Evolutionary conservation across 1,284 basidiomycete species (phyloP), one percentile per base, ranked within the genome.

Genomic region (Grifola frondosa): DNA sequence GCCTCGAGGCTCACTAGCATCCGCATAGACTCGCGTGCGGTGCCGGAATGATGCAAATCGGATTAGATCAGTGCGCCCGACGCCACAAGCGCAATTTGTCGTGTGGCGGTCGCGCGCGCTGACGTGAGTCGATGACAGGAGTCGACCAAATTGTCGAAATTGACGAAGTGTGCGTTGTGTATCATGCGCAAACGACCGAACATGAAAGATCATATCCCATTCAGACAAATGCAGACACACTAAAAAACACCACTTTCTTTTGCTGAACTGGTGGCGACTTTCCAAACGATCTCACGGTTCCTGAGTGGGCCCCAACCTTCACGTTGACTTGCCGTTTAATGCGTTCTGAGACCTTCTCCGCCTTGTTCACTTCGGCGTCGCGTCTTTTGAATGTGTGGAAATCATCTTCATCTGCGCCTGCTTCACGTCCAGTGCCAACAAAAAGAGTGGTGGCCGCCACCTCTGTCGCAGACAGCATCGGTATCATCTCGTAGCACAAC

Each of bases 391-490:
- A 75, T 6, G 73, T 74, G 64, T 94, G 92, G 67, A 95, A 96
- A 60, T 96, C 92, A 60, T 96, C 93, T 66, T 97, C 93, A 60
- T 96, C 93, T 1, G 92, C 85, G 10, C 91, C 91, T 0, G 77
- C 80, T 30, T 71, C 74, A 28, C 60, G 61, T 3, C 77, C 77
- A 3, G 73, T 75, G 22, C 77, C 81, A 4, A 82, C 64, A 16
- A 81, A 62, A 1, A 69, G 48, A 1, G 66, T 58, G 5, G 57
- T 59, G 23, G 62, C 54, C 1, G 57, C 56, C 1, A 57, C 54
- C 38, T 69, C 67, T 56, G 64, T 9, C 19, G n/a, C 20, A 38
- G 17, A 26, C 34, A 8, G 6, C 31, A 35, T 44, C 13, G 53
- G 24, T 50, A 31, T 37, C 41, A 36, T 21, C 15, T 28, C 19